These are phyloP conservation scores for Neurospora terricola DNA, from an alignment of 495 filamentous ascomycete genomes.

Conservation along the genomic window DNA sequence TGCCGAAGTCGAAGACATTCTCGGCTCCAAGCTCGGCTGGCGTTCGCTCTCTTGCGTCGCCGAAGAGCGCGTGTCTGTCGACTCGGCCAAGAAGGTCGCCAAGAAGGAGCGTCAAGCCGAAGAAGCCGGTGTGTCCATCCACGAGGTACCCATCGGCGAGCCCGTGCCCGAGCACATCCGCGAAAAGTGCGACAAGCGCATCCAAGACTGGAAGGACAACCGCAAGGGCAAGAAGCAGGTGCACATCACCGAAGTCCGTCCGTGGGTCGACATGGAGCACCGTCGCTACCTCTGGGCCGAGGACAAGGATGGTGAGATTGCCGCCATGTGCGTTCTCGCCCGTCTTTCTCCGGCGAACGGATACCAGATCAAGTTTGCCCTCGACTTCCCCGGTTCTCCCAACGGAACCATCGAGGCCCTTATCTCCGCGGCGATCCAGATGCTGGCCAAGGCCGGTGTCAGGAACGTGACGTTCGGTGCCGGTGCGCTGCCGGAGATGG, in stretches of 20 bases:
- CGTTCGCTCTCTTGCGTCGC: slow-evolving; percentile 73
- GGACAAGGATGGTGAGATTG: slow-evolving; percentile 55
- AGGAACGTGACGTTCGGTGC: slow-evolving; percentile 69
- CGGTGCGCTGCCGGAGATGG: slow-evolving; percentile 56
- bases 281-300: slow-evolving; percentile 72
- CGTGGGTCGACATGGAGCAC: slow-evolving; percentile 69
- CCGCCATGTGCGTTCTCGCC: slow-evolving; percentile 62
- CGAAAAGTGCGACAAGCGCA: slow-evolving; percentile 54
- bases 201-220: slow-evolving; percentile 66
- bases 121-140: slow-evolving; percentile 65
- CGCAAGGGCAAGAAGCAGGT: slow-evolving; percentile 71
- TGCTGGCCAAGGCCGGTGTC: slow-evolving; percentile 50
- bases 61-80: slow-evolving; percentile 69
- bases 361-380: slow-evolving; percentile 80
- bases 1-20: slow-evolving; percentile 56
- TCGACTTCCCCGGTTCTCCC: slow-evolving; percentile 73
- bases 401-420: slow-evolving; percentile 72
- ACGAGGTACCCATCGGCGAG: slow-evolving; percentile 51
- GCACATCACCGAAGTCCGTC: slow-evolving; percentile 73
- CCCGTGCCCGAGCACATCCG: slow-evolving; percentile 52
- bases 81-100: slow-evolving; percentile 54
- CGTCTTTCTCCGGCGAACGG: slow-evolving; percentile 65
- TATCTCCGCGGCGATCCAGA: slow-evolving; percentile 66
- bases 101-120: slow-evolving; percentile 60
- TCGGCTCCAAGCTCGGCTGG: slow-evolving; percentile 70